Conservation (phyloP, 495 filamentous ascomycete genomes). For the Immersiella caudata region DNA sequence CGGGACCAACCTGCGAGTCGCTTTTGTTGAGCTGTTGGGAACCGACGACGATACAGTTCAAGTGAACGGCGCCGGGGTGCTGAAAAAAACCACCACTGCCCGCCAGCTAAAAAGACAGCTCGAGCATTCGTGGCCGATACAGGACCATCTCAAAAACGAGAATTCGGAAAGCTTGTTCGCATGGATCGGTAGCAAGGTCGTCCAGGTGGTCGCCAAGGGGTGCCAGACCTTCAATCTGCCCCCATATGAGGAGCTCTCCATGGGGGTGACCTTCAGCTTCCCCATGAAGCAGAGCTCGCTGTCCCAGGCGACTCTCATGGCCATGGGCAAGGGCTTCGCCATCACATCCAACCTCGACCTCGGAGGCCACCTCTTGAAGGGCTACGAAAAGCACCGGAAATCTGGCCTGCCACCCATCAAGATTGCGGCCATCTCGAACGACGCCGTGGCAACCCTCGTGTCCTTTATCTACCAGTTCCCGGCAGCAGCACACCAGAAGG, state of each 20-base stretch:
- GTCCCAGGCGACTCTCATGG: slow-evolving; percentile 75
- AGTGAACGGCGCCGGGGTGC: background rate
- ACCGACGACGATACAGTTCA: slow-evolving; percentile 33
- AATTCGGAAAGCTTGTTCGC: slow-evolving; percentile 73
- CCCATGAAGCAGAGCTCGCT: slow-evolving; percentile 79
- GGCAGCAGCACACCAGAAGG: slow-evolving; percentile 42
- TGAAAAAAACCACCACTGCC: background rate
- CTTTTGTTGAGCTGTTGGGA: slow-evolving; percentile 71
- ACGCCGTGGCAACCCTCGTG: slow-evolving; percentile 77
- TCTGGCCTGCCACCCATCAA: slow-evolving; percentile 64
- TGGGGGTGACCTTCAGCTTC: slow-evolving; percentile 87
- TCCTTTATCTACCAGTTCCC: slow-evolving; percentile 69
- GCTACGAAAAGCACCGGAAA: slow-evolving; percentile 60
- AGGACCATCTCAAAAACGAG: slow-evolving; percentile 75
- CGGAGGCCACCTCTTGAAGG: slow-evolving; percentile 64
- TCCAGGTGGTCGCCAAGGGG: slow-evolving; percentile 63
- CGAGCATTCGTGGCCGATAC: slow-evolving; percentile 77
- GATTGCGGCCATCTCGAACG: slow-evolving; percentile 79
- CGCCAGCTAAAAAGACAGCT: slow-evolving; percentile 48
- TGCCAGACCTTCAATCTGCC: slow-evolving; percentile 36
- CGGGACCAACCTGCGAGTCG: slow-evolving; percentile 78
- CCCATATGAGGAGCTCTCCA: slow-evolving; percentile 55
- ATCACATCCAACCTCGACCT: slow-evolving; percentile 74
- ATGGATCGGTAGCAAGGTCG: slow-evolving; percentile 80
- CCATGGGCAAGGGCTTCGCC: slow-evolving; percentile 87